Evolutionary conservation across 257 asterid species (phyloP).

Genomic region (Leonotis leonurus): DNA sequence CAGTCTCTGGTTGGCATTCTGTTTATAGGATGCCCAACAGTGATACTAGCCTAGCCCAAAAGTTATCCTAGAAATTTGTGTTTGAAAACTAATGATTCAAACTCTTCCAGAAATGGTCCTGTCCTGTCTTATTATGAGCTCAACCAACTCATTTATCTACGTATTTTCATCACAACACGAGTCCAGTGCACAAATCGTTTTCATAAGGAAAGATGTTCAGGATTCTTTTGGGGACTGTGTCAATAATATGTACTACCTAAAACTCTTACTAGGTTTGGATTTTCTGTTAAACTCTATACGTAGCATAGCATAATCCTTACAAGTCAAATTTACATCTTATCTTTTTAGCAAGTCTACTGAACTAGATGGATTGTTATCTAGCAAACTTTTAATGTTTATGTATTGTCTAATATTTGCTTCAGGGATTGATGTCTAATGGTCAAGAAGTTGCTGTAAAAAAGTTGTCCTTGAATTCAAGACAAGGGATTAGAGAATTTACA

Average conservation of each 20-base stretch:
- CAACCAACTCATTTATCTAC: background rate
- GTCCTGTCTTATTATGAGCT: background rate
- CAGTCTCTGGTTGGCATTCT: background rate
- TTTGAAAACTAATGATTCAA: background rate
- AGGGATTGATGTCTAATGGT: conserved; percentile 78
- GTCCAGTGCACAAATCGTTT: too few species aligned
- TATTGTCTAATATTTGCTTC: conserved; percentile 5
- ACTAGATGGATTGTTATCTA: background rate
- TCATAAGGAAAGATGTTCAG: background rate
- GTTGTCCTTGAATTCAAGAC: conserved; percentile 57
- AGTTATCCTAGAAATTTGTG: background rate
- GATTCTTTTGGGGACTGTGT: background rate
- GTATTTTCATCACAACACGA: background rate
- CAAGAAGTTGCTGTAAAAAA: conserved; percentile 84
- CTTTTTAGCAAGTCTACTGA: background rate
- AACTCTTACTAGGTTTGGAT: background rate
- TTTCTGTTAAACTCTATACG: background rate
- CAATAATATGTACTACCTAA: background rate
- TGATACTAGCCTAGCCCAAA: background rate
- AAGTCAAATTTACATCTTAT: background rate
- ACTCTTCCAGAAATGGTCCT: background rate
- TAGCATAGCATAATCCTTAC: background rate
- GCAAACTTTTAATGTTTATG: background rate
- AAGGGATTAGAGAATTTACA: conserved; percentile 59
- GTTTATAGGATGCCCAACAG: background rate